Conservation (phyloP, 2,329 filamentous ascomycete species). For the Talaromyces sp. region DNA sequence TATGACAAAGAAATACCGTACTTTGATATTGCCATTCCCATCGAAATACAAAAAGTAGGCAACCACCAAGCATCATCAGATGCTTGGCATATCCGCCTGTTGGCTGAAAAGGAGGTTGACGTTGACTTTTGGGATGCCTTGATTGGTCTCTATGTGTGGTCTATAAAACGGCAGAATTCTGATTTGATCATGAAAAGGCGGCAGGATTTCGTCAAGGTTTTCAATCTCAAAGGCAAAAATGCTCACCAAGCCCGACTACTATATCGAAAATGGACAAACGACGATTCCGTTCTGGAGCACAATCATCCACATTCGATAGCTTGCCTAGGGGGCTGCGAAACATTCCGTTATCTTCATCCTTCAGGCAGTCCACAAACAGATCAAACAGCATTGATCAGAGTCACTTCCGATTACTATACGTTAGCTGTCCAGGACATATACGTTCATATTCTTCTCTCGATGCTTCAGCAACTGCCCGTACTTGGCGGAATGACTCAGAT, state of each 20-base stretch:
- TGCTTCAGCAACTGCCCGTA: no score
- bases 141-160: neutral
- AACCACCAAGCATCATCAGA: neutral
- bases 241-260: neutral
- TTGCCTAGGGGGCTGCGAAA: no score
- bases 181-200: neutral
- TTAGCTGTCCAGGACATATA: no score
- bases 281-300: neutral
- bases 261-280: neutral
- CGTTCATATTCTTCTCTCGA: no score
- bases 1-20: neutral
- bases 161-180: neutral
- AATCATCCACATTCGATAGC: neutral
- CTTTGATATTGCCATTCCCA: constrained; percentile 7
- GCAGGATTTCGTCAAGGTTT: no score
- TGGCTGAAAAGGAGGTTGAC: neutral
- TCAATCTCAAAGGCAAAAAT: neutral
- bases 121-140: neutral
- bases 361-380: no score
- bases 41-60: neutral
- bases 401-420: no score
- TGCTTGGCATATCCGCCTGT: neutral
- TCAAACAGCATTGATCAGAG: no score
- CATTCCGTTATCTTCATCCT: no score
- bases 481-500: no score